Evolutionary conservation across 495 filamentous ascomycete genomes (phyloP), one percentile per base, ranked within the genome.

Genomic region (Thermochaetoides thermophila): DNA sequence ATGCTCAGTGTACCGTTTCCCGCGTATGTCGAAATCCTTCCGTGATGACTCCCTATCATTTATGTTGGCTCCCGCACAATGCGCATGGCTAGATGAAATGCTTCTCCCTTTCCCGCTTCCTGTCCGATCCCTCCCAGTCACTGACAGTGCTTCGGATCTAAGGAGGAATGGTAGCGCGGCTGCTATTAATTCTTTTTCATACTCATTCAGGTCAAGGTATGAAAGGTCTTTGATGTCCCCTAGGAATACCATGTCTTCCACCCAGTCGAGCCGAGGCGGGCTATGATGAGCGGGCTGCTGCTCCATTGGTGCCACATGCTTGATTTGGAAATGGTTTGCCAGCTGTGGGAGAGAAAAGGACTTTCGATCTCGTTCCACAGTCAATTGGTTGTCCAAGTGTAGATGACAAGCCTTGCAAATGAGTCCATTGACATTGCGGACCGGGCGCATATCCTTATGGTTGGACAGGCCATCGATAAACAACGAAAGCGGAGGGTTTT

Each of bases 381-480:
- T 39, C 10, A 39, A 38, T 24, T 54, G 45, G 32, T 51, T 42
- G 29, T 50, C 50, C 23, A 63, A 43, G 29, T 52, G 39, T 29
- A 57, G 37, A 29, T 58, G 53, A 45, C 74, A 81, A 16, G 63
- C 61, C 57, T 70, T 77, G 47, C 74, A 84, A 30, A 63, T 59
- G 12, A 84, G 60, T 2, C 69, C 72, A 40, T 74, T 69, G 27
- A 76, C 58, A 45, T 71, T 72, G 38, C 74, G 72, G 18, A 84
- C 62, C n/a, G 73, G 66, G 29, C 64, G 63, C 69, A 84, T 76
- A 23, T 70, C 63, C 34, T 69, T 60, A 40, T 75, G 64, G 36
- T 73, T 74, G 14, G 66, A 72, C 27, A 84, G 56, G 10, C 74
- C 76, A 35, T 81, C 73, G 21, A 73, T 63, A 39, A 85, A 76